Conservation (phyloP, 805 yeast species). For the Spathaspora girioi region DNA sequence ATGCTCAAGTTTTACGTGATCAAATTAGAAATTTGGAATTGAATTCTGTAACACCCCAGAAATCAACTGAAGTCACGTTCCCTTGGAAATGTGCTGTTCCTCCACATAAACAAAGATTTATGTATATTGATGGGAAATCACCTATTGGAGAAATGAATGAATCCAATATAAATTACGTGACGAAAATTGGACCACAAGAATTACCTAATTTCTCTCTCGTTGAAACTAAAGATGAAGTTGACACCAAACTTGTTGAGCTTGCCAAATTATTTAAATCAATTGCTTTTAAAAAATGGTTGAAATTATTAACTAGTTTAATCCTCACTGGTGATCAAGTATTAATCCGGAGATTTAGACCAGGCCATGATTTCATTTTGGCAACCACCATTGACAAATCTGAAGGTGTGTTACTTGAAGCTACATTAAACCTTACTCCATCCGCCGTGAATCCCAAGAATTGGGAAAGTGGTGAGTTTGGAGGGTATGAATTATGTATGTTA, state of each 20-base stretch:
- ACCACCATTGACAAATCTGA: slow-evolving; percentile 50
- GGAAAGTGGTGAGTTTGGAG: slow-evolving; percentile 90
- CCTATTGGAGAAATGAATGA: slow-evolving; percentile 28
- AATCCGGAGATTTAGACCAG: slow-evolving; percentile 89
- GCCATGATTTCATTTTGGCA: slow-evolving; percentile 89
- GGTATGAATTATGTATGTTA: slow-evolving; percentile 90
- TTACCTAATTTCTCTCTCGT: slow-evolving; percentile 51
- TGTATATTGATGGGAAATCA: slow-evolving; percentile 72
- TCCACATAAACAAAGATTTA: slow-evolving; percentile 85
- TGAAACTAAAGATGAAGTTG: slow-evolving; percentile 17
- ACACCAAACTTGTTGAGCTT: slow-evolving; percentile 46
- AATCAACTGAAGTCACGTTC: slow-evolving; percentile 47
- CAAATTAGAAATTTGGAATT: slow-evolving; percentile 57
- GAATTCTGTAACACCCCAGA: slow-evolving; percentile 55
- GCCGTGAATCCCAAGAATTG: slow-evolving; percentile 57
- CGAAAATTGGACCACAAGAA: slow-evolving; percentile 46
- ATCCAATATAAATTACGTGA: slow-evolving; percentile 23
- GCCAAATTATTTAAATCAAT: slow-evolving; percentile 56
- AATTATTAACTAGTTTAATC: slow-evolving; percentile 54
- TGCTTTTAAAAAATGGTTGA: slow-evolving; percentile 69
- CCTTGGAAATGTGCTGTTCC: slow-evolving; percentile 95
- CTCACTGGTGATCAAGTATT: slow-evolving; percentile 65
- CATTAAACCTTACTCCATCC: slow-evolving; percentile 74
- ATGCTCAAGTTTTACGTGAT: slow-evolving; percentile 44
- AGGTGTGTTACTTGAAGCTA: slow-evolving; percentile 65